phyloP scores from a whole-genome alignment of 2,329 filamentous ascomycete genomes.

The Pleurostoma richardsiae region DNA sequence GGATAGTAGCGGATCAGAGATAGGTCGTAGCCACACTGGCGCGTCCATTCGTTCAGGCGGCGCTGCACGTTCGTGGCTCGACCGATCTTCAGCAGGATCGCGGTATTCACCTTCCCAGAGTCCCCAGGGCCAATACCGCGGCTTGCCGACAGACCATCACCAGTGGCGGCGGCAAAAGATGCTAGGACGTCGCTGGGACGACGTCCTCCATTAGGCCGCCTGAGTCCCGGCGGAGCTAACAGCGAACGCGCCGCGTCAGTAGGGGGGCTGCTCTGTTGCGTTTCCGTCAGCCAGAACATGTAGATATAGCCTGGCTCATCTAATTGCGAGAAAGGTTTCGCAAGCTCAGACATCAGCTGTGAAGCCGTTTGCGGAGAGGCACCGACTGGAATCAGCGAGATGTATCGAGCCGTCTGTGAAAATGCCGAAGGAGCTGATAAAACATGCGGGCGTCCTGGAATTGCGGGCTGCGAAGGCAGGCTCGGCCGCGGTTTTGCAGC shows the following conservation, averaged over 20 bases:
- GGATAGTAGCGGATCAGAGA: conserved; percentile 91
- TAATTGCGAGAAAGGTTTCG: conserved; percentile 64
- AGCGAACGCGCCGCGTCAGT: conserved; percentile 56
- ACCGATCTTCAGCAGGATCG: conserved; percentile 62
- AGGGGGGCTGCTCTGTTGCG: conserved; percentile 46
- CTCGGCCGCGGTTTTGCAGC: conserved; percentile 16
- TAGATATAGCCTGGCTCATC: conserved; percentile 94
- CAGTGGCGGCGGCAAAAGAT: conserved; percentile 35
- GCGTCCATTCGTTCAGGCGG: conserved; percentile 86
- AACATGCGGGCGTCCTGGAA: conserved; percentile 7
- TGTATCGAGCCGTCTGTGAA: conserved; percentile 38
- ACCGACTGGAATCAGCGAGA: conserved; percentile 64
- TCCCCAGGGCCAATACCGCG: conserved; percentile 3
- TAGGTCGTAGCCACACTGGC: conserved; percentile 86
- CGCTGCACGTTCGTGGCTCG: conserved; percentile 79
- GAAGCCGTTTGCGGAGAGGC: conserved; percentile 66
- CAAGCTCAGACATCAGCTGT: conserved; percentile 69
- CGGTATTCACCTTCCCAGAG: conserved; percentile 40
- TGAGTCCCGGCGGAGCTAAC: conserved; percentile 39
- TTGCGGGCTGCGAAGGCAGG: conserved; percentile 11
- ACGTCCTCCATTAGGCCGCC: conserved; percentile 29
- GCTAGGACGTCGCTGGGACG: conserved; percentile 51
- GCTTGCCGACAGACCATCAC: conserved; percentile 1
- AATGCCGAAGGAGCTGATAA: conserved; percentile 18
- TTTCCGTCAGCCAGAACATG: conserved; percentile 90